These are phyloP conservation scores for Pichia sp. DNA, from an alignment of 1,139 yeast species.

Conservation along the genomic window DNA sequence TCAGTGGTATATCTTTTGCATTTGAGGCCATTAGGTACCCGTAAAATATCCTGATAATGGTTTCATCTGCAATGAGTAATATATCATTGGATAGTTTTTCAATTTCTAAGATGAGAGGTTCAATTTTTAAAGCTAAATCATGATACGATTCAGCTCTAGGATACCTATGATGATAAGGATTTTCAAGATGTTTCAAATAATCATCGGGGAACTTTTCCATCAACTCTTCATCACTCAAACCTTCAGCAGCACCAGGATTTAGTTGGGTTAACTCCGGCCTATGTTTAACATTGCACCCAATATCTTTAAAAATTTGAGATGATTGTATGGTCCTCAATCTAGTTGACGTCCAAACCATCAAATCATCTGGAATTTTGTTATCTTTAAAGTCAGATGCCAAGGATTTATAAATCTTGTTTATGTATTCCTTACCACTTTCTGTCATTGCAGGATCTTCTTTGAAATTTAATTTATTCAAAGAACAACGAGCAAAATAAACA, in stretches of 20 bases:
- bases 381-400: conserved; percentile 29
- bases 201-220: conserved; percentile 57
- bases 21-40: conserved; percentile 94
- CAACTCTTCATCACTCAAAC: conserved; percentile 54
- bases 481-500: conserved; percentile 80
- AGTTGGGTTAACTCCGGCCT: conserved; percentile 79
- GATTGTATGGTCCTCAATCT: conserved; percentile 78
- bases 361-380: conserved; percentile 37
- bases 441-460: conserved; percentile 61
- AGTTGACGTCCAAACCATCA: conserved; percentile 89
- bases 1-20: conserved; percentile 73
- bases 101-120: conserved; percentile 86
- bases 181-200: conserved; percentile 52
- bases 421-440: conserved; percentile 46
- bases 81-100: conserved; percentile 87
- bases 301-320: conserved; percentile 54
- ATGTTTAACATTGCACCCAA: conserved; percentile 55
- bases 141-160: conserved; percentile 94
- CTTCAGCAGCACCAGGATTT: conserved; percentile 86
- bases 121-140: conserved; percentile 89
- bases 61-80: conserved; percentile 86
- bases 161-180: conserved; percentile 89
- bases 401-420: conserved; percentile 35
- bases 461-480: conserved; percentile 49
- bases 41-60: conserved; percentile 78